These are phyloP conservation scores for Diphasiastrum complanatum DNA, from an alignment of 83 land plant genomes.

Conservation along the genomic window DNA sequence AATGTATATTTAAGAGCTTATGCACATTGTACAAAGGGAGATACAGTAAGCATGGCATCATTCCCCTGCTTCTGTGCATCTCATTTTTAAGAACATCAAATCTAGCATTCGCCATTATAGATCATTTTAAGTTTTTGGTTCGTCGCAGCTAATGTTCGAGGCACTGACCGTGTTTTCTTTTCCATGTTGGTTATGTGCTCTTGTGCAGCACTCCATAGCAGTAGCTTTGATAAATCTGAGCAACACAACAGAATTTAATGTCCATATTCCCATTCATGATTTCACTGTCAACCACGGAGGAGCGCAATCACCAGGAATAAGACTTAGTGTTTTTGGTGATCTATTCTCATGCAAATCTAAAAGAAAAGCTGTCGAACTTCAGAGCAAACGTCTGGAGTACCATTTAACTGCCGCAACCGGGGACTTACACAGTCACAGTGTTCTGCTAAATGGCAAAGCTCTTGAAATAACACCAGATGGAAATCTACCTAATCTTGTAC, in stretches of 20 bases:
- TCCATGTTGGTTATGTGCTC: too few relatives aligned
- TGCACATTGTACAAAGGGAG: constrained; percentile 71
- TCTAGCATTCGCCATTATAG: too few relatives aligned
- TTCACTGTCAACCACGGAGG: not conserved
- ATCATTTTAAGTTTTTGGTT: too few relatives aligned
- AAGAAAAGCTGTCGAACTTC: not conserved
- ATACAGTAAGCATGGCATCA: constrained; percentile 45
- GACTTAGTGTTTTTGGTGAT: not conserved
- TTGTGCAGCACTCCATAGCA: too few relatives aligned
- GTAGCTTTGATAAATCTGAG: too few relatives aligned
- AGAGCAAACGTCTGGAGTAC: not conserved
- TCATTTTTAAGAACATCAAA: too few relatives aligned
- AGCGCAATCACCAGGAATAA: not conserved
- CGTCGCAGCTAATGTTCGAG: too few relatives aligned
- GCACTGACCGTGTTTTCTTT: too few relatives aligned
- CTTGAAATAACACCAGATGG: not conserved
- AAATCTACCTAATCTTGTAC: not conserved
- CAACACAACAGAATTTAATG: too few relatives aligned
- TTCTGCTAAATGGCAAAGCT: constrained; percentile 3
- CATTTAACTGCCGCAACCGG: not conserved
- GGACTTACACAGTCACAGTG: not conserved
- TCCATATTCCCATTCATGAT: too few relatives aligned
- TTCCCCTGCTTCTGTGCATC: too few relatives aligned
- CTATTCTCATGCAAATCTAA: not conserved
- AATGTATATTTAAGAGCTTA: constrained; percentile 47